Percentiles rank a stretch among this genome's conserved stretches.
phyloP scores from a whole-genome alignment of 768 basidiomycete genomes.

The Xanthoconium stramineum region DNA sequence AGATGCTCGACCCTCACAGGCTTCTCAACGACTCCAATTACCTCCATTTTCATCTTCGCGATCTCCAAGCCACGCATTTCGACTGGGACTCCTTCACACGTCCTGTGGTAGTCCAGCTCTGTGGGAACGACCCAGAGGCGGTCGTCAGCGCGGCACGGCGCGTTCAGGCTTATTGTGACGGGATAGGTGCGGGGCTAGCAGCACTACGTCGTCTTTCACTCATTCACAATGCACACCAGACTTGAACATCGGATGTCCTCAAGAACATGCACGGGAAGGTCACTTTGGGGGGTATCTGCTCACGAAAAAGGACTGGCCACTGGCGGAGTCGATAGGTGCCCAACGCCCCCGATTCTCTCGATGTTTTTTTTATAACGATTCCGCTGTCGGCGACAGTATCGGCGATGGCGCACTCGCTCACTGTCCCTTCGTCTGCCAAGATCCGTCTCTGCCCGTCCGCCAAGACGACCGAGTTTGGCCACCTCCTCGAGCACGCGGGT shows the following conservation, averaged over 20 bases:
- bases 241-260: conserved; percentile 80
- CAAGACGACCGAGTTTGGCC: conserved; percentile 55
- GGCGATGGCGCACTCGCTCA: conserved; percentile 58
- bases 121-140: conserved; percentile 63
- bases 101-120: conserved; percentile 70
- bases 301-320: conserved; percentile 66
- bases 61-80: conserved; percentile 36
- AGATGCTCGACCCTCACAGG: conserved; percentile 68
- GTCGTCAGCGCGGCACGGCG: conserved; percentile 60
- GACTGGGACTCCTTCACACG: conserved; percentile 24
- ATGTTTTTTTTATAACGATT: not conserved
- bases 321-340: conserved; percentile 62
- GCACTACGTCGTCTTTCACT: not conserved
- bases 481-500: conserved; percentile 59
- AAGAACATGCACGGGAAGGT: conserved; percentile 59
- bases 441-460: conserved; percentile 52
- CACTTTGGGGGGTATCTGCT: conserved; percentile 79
- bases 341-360: not conserved
- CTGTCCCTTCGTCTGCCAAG: conserved; percentile 65
- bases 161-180: conserved; percentile 60
- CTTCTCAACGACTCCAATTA: conserved; percentile 65
- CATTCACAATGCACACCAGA: conserved; percentile 41
- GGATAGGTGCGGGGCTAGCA: conserved; percentile 49
- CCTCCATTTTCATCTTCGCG: conserved; percentile 58
- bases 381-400: conserved; percentile 43